phyloP scores from a whole-genome alignment of 352 stramenopile genomes.

The Globisporangium megalacanthum region DNA sequence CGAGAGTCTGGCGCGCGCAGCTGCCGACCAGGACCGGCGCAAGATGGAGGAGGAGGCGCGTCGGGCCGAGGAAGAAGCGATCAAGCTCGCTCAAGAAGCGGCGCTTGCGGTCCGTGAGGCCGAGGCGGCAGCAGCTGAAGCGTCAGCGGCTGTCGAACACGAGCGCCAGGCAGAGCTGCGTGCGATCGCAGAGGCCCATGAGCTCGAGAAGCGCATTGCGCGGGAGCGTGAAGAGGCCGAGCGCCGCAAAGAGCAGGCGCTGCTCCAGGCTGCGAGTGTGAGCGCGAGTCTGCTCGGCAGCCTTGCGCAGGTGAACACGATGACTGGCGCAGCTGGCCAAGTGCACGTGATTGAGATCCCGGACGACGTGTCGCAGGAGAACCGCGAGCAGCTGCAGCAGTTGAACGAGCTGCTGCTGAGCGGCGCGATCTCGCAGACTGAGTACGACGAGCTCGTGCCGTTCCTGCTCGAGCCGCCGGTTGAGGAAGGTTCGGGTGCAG shows the following conservation, averaged over 20 bases:
- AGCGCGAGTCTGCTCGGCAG: conserved; percentile 70
- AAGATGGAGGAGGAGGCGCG: conserved; percentile 69
- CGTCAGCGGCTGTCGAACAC: conserved; percentile 66
- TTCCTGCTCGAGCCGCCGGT: conserved; percentile 74
- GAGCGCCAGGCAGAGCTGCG: conserved; percentile 78
- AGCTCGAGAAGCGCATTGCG: conserved; percentile 52
- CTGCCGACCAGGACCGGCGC: conserved; percentile 52
- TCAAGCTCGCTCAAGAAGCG: conserved; percentile 48
- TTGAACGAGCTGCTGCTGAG: conserved; percentile 81
- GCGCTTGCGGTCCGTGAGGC: conserved; percentile 52
- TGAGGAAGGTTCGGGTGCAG: conserved; percentile 51
- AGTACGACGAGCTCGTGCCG: conserved; percentile 87
- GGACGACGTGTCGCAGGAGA: conserved; percentile 78
- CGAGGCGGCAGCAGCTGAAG: conserved; percentile 64
- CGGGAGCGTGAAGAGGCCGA: conserved; percentile 52
- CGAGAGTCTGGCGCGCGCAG: conserved; percentile 48
- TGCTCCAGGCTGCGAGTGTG: conserved; percentile 68
- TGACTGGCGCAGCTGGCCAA: conserved; percentile 54
- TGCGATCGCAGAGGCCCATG: conserved; percentile 68
- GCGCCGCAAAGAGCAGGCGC: conserved; percentile 51
- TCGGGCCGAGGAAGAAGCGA: conserved; percentile 56
- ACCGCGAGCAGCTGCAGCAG: conserved; percentile 82
- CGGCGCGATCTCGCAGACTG: conserved; percentile 72
- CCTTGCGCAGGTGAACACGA: conserved; percentile 75
- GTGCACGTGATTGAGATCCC: conserved; percentile 83